Base-by-base conservation (phyloP, 2,329 filamentous ascomycete genomes). In the Calonectria naviculata region DNA sequence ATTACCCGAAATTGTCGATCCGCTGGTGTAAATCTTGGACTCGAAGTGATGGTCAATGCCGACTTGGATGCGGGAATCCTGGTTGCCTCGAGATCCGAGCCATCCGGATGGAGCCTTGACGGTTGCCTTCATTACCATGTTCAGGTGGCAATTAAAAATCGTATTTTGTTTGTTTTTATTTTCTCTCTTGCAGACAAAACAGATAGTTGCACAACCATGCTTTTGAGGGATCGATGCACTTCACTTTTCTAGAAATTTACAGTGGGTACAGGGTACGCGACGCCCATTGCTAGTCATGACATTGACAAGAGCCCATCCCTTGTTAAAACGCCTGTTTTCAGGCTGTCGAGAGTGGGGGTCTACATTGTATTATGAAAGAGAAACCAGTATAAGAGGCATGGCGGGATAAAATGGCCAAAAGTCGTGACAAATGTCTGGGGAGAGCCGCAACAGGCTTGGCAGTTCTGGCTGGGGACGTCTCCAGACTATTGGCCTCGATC, bases 1-100 rank as follows among this genome's bases (percentile, higher is more conserved):
- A 0, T 29, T 29, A 38, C 75, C 75, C 1, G 75, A 67, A 2
- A 77, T 63, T 15, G 67, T 58, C 7, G 75, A 77, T 13, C 70
- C 72, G 1, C 70, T 77, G 7, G 75, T 77, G 3, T 77, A 77
- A 9, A 71, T 60, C 9, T 76, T 76, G 19, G 73, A 70, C 24
- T 75, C 65, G 7, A 77, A 77, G 1, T 77, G 72, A 4, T 74
- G 54, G 26, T 77, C 56, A 10, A 77, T 49, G 1, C 38, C 19
- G 5, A 77, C 56, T 26, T 75, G 65, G n/a, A 77, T 49, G 10
- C 61, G 70, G 10, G 66, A 68, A 29, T 72, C 70, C 38, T 58
- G 64, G 9, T 65, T 72, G 4, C 46, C 49, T 3, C 60, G 63
- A 17, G 67, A 44, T 19, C 70, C 60, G 7, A 73, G 65, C 52